phyloP scores from a whole-genome alignment of 2,329 filamentous ascomycete genomes.

The Talaromyces rugulosus region DNA sequence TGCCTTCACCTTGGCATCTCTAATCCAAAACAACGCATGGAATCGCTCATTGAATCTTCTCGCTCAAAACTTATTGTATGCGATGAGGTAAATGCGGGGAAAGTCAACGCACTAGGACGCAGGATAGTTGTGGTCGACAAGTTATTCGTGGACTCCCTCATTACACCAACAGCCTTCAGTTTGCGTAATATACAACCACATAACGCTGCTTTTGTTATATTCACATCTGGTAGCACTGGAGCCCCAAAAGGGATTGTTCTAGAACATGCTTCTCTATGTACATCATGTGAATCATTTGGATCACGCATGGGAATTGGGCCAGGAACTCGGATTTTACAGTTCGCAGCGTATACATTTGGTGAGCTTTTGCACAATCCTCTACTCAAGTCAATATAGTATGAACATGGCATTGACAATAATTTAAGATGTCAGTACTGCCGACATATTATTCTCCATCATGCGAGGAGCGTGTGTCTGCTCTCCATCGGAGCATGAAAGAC shows the following conservation, averaged over 20 bases:
- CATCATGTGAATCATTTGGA: slow-evolving; percentile 49
- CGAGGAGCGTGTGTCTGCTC: slow-evolving; percentile 52
- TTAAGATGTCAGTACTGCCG: slow-evolving; percentile 39
- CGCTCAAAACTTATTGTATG: neutral
- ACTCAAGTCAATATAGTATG: too few species aligned
- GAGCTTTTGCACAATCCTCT: too few species aligned
- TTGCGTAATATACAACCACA: neutral
- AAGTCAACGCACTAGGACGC: neutral
- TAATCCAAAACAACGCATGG: neutral
- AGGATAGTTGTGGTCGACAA: neutral
- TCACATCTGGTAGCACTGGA: slow-evolving; percentile 5
- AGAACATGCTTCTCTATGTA: neutral
- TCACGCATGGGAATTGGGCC: slow-evolving; percentile 49
- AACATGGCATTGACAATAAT: too few species aligned
- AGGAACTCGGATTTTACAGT: slow-evolving; percentile 39
- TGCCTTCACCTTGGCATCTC: neutral
- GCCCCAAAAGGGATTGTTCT: slow-evolving; percentile 1
- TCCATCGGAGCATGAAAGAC: slow-evolving; percentile 40
- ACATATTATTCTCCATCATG: slow-evolving; percentile 46
- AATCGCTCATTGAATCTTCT: neutral
- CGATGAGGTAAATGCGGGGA: neutral
- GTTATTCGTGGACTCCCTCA: neutral
- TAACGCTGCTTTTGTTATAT: neutral
- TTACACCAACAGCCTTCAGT: neutral
- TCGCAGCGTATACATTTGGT: slow-evolving; percentile 40